These are phyloP conservation scores for Poterioochromonas sp. DNA, from an alignment of 352 stramenopile species.

Conservation along the genomic window DNA sequence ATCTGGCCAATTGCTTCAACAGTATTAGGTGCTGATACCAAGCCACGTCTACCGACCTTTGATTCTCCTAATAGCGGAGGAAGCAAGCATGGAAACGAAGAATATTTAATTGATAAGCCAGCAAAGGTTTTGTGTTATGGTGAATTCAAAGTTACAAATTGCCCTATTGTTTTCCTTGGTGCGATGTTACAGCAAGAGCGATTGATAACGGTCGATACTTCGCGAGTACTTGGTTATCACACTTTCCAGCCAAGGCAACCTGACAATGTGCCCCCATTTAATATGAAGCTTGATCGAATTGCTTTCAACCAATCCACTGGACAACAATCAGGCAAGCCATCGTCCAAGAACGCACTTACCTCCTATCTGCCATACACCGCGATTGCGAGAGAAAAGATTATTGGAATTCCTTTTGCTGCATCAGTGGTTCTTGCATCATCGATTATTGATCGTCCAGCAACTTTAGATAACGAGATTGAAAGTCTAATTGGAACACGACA, in stretches of 20 bases:
- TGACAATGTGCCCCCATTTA: constrained; percentile 12
- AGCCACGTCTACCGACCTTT: no score
- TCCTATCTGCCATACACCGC: neutral
- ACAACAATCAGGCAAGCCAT: neutral
- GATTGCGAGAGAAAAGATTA: neutral
- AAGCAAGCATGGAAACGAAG: neutral
- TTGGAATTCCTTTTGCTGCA: constrained; percentile 22
- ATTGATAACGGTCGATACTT: constrained; percentile 28
- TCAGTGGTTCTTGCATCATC: neutral
- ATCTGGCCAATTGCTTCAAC: constrained; percentile 41
- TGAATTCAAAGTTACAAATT: neutral
- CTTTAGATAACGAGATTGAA: neutral
- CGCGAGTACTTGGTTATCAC: neutral
- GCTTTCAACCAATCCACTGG: neutral
- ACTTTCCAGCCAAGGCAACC: neutral
- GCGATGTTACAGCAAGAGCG: neutral
- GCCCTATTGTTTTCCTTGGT: constrained; percentile 9
- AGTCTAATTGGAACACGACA: neutral
- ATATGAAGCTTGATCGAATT: constrained; percentile 8
- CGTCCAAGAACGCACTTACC: neutral
- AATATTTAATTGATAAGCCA: constrained; percentile 17
- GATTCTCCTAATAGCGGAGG: neutral
- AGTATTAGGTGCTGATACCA: constrained; percentile 34
- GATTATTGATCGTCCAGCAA: neutral
- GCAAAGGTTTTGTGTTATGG: constrained; percentile 16